Evolutionary conservation across 2,329 filamentous ascomycete species (phyloP), one percentile per base, ranked within the genome.

Genomic region (Gaeumannomyces sp.): DNA sequence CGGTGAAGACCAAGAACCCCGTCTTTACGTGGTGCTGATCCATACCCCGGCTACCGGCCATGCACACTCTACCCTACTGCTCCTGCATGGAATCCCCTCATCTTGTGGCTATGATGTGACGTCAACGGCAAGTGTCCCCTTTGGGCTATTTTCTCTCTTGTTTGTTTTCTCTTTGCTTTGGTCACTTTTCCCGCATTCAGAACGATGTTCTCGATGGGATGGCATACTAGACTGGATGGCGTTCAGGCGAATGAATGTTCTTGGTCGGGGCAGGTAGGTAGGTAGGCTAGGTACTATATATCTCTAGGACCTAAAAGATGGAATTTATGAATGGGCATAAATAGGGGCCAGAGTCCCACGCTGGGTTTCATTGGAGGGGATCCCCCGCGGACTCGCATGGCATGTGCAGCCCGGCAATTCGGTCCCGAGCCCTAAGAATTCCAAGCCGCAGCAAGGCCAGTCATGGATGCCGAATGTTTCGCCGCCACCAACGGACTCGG

Each of bases 11-110:
- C 73, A 90, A 90, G 75, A 96, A 96, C 74, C 95, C 95, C 2
- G 93, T 99, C 38, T 99, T 99, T 77, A 97, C 91, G 59, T 99
- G 95, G 91, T 99, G 95, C 81, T 98, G 80, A 80, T 66, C 61
- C 59, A 65, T 53, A 53, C 2, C 3, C 4, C 22, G 38, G 4
- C 38, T 22, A 50, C 63, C 61, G 57, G 11, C 33, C 33, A 35
- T 35, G 33, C 11, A 35, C 11, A 13, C 33, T 35, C 11, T 14
- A 35, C 11, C 33, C 33, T 14, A 35, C 33, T 35, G 33, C 33
- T 35, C 33, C 11, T 35, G 11, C 33, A 35, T 35, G 11, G 33
- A 4, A 29, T 29, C 29, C 29, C 29, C 29, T 29, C 29, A 29
- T 29, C 29, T 29, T 29, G 29, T 29, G 29, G 29, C 29, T 29